Conservation (phyloP, 2,329 filamentous ascomycete genomes). For the Neonectria hederae region DNA sequence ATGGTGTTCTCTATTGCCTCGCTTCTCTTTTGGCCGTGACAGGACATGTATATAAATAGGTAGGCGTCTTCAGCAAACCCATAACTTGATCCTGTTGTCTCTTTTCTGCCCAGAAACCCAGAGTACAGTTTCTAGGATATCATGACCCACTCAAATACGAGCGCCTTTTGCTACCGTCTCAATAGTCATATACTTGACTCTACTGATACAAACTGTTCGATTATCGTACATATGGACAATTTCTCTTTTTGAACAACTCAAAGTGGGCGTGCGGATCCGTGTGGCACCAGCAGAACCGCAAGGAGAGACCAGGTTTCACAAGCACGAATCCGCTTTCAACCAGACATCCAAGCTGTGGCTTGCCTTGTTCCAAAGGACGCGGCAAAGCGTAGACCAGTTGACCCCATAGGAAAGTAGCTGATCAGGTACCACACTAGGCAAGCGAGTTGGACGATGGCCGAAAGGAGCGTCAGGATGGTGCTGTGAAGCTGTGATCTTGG, state of each 20-base stretch:
- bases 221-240: constrained; percentile 8
- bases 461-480: constrained; percentile 85
- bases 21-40: not conserved
- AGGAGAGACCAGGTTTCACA: not conserved
- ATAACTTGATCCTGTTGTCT: too few species aligned
- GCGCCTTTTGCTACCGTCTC: not conserved
- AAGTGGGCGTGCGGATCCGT: not conserved
- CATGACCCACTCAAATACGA: not conserved
- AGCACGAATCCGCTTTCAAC: constrained; percentile 53
- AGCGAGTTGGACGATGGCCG: constrained; percentile 83
- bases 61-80: too few species aligned
- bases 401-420: constrained; percentile 98
- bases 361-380: constrained; percentile 86
- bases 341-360: constrained; percentile 87
- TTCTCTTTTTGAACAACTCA: not conserved
- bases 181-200: not conserved
- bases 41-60: not conserved
- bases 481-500: constrained; percentile 73
- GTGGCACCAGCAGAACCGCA: constrained; percentile 3
- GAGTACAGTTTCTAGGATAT: not conserved
- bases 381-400: constrained; percentile 84
- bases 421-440: constrained; percentile 92
- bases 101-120: not conserved
- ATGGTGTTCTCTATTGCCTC: not conserved
- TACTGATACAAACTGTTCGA: constrained; percentile 1